phyloP scores from a whole-genome alignment of 2,329 filamentous ascomycete species.

The Colletotrichum tamarilloi region DNA sequence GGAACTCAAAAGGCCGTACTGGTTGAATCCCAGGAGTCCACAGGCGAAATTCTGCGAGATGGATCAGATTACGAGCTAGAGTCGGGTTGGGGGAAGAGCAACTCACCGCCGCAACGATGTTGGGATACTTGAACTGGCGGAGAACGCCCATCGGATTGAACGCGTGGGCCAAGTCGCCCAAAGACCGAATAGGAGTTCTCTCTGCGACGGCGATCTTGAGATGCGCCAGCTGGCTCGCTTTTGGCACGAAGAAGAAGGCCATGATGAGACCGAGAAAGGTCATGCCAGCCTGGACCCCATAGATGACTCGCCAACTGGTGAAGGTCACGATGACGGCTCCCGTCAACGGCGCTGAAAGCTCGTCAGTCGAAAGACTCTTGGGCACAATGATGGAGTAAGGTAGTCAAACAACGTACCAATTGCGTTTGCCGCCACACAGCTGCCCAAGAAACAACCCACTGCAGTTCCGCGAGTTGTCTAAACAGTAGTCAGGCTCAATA shows the following conservation, averaged over 20 bases:
- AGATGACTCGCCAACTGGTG: constrained; percentile 75
- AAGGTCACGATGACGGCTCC: constrained; percentile 78
- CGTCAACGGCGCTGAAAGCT: constrained; percentile 21
- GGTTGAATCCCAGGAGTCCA: constrained; percentile 72
- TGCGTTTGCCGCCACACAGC: constrained; percentile 33
- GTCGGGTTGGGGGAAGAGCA: background rate
- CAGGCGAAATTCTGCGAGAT: constrained; percentile 26
- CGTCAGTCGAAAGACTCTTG: background rate
- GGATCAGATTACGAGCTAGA: background rate
- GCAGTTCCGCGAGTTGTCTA: constrained; percentile 35
- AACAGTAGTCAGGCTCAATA: background rate
- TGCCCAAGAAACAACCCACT: constrained; percentile 35
- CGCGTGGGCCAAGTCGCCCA: constrained; percentile 49
- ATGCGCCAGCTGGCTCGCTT: constrained; percentile 69
- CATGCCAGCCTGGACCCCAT: constrained; percentile 76
- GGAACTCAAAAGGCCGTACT: constrained; percentile 74
- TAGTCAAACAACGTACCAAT: constrained; percentile 5
- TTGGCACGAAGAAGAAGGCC: constrained; percentile 71
- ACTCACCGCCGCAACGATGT: constrained; percentile 67
- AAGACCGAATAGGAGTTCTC: constrained; percentile 51
- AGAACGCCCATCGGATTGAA: constrained; percentile 75
- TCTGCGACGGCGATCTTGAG: constrained; percentile 57
- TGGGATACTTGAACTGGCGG: constrained; percentile 73
- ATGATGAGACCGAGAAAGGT: constrained; percentile 65
- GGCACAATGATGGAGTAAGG: background rate